Conservation (phyloP, 148 eudicot genomes). For the Tetragonia tetragonoides region DNA sequence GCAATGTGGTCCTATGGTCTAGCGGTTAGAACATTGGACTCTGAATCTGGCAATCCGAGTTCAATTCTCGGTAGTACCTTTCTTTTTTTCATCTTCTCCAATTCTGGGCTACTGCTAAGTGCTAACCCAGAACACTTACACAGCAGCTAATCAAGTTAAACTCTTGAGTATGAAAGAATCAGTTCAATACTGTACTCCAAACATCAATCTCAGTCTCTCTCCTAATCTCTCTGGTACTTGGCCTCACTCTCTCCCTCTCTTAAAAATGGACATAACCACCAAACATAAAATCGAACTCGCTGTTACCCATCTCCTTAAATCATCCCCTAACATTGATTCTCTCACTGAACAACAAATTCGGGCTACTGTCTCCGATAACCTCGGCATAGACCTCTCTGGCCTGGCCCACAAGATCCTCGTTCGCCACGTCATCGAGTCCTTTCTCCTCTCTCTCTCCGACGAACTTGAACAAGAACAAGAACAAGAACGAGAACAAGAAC, state of each 20-base stretch:
- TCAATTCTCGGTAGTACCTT: no score
- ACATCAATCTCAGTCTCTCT: not conserved
- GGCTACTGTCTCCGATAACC: constrained; percentile 24
- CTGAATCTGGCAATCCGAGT: no score
- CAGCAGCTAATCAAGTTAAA: no score
- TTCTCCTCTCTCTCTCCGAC: constrained; percentile 23
- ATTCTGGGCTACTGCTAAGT: no score
- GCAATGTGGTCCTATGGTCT: no score
- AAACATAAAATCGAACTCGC: constrained; percentile 23
- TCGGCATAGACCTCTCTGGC: constrained; percentile 33
- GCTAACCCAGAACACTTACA: no score
- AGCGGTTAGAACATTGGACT: no score
- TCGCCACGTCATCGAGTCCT: constrained; percentile 33
- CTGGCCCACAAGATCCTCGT: constrained; percentile 32
- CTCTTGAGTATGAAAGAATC: no score
- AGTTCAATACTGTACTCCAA: not conserved
- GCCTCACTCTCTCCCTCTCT: not conserved
- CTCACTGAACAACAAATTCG: constrained; percentile 37
- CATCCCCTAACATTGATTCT: constrained; percentile 27
- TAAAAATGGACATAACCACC: constrained; percentile 24
- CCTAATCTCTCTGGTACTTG: not conserved
- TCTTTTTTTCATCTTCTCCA: no score
- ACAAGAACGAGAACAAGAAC: not conserved
- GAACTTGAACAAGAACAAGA: not conserved
- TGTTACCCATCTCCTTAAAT: constrained; percentile 30